Evolutionary conservation across 371 early-diverging fungal species (phyloP).

Genomic region (Nematocida ausubeli): DNA sequence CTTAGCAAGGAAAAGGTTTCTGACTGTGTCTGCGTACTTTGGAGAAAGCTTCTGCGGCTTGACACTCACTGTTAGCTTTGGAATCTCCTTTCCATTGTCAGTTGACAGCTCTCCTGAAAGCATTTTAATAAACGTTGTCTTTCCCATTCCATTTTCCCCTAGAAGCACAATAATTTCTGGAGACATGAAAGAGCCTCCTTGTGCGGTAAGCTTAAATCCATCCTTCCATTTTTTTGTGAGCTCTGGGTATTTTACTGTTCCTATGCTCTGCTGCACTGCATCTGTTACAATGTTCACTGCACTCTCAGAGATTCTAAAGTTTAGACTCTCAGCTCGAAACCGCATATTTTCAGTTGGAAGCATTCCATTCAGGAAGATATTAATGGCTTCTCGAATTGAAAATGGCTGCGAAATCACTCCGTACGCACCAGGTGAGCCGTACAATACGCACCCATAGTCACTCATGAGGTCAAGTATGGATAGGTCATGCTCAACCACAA

Average conservation of each 20-base stretch:
- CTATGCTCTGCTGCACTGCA: neutral
- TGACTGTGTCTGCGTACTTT: constrained; percentile 83
- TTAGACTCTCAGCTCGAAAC: constrained; percentile 90
- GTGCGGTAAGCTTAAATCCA: constrained; percentile 76
- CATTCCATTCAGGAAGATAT: constrained; percentile 95
- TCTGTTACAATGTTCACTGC: constrained; percentile 69
- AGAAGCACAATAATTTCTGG: constrained; percentile 97
- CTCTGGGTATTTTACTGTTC: constrained; percentile 2
- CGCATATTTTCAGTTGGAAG: constrained; percentile 98
- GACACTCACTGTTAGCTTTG: constrained; percentile 79
- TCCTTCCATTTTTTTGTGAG: constrained; percentile 17
- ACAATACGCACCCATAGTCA: constrained; percentile 94
- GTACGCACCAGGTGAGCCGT: constrained; percentile 93
- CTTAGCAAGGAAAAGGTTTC: constrained; percentile 84
- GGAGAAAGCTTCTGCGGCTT: constrained; percentile 98
- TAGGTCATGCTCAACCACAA: constrained; percentile 98
- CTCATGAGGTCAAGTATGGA: constrained; percentile 94
- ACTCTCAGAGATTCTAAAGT: constrained; percentile 84
- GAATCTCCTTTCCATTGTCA: constrained; percentile 71
- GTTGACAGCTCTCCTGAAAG: constrained; percentile 81
- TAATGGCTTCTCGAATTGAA: constrained; percentile 95
- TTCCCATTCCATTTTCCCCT: constrained; percentile 99
- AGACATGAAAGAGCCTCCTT: constrained; percentile 82
- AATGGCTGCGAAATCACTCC: constrained; percentile 97
- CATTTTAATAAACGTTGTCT: constrained; percentile 92